phyloP scores from a whole-genome alignment of 2,329 filamentous ascomycete genomes.

The Talaromyces sp. region DNA sequence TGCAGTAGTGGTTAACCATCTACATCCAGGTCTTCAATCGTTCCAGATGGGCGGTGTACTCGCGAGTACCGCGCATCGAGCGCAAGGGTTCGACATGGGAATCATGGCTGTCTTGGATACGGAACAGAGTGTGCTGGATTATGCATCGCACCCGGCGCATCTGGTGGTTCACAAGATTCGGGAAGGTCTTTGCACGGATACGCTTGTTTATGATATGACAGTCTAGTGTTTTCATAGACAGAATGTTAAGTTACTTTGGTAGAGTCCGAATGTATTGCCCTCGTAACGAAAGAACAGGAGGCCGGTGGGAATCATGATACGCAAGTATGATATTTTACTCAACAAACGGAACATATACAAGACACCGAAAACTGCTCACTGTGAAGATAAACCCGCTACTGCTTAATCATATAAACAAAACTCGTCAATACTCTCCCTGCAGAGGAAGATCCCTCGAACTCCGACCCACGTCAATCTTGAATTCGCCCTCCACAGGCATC shows the following conservation, averaged over 20 bases:
- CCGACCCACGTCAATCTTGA: constrained; percentile 31
- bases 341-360: neutral
- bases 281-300: neutral
- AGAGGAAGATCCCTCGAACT: constrained; percentile 32
- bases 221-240: neutral
- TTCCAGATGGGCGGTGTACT: neutral
- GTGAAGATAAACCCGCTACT: neutral
- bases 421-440: constrained; percentile 20
- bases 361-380: neutral
- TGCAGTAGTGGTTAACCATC: neutral
- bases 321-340: too few species aligned
- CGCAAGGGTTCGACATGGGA: neutral
- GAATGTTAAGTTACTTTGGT: neutral
- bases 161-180: neutral
- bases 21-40: neutral
- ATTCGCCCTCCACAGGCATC: constrained; percentile 42
- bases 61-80: neutral
- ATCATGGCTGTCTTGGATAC: neutral
- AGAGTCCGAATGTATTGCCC: too few species aligned
- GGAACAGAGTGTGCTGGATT: neutral
- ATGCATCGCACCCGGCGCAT: neutral
- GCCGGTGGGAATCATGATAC: too few species aligned
- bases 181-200: neutral
- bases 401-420: neutral
- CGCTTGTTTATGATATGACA: neutral